phyloP scores from a whole-genome alignment of 2,329 filamentous ascomycete genomes.

The Magnaporthiopsis rhizophila region DNA sequence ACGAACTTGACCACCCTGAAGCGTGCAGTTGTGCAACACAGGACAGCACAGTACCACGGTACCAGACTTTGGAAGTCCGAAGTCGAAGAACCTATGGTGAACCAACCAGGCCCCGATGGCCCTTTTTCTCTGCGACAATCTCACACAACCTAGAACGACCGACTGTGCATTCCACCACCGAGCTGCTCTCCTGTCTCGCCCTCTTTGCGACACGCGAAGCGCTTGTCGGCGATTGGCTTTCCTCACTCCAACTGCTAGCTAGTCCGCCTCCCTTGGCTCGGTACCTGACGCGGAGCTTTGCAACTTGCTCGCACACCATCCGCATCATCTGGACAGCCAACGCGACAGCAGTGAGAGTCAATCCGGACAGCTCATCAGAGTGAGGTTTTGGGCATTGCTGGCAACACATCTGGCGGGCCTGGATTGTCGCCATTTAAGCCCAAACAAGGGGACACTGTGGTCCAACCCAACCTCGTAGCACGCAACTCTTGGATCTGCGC shows the following conservation, averaged over 20 bases:
- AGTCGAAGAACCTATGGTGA: background rate
- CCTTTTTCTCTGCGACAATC: background rate
- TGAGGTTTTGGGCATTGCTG: background rate
- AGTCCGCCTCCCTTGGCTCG: background rate
- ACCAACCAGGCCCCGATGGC: background rate
- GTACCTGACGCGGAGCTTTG: no score
- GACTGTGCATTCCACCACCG: background rate
- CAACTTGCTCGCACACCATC: background rate
- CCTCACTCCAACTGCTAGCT: background rate
- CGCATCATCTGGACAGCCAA: background rate
- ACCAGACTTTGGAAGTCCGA: background rate
- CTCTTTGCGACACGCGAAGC: background rate
- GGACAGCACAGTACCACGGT: background rate
- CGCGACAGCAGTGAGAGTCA: background rate
- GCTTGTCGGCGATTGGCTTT: background rate
- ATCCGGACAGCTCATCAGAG: background rate
- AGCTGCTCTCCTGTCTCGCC: background rate
- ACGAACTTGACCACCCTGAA: background rate
- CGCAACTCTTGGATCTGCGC: constrained; percentile 4
- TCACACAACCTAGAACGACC: background rate
- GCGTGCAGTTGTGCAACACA: background rate
- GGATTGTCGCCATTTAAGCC: background rate
- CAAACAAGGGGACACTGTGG: background rate
- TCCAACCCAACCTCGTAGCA: constrained; percentile 3
- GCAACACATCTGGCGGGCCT: background rate